These are phyloP conservation scores for Jimgerdemannia flammicorona DNA, from an alignment of 192 early-diverging fungal genomes.

Conservation along the genomic window DNA sequence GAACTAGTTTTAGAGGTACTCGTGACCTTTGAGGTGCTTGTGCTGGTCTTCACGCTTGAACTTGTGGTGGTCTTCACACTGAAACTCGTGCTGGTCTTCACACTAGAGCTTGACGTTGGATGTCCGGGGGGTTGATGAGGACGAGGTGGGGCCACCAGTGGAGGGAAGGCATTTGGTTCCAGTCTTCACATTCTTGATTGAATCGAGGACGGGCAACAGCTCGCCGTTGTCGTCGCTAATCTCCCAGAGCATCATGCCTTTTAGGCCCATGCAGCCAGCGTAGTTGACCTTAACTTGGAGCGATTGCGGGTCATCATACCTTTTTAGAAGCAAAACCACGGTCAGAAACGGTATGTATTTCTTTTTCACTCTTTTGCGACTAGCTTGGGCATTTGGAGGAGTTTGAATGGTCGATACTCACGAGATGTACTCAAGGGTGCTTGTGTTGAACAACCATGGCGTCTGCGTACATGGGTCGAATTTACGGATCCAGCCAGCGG, in stretches of 20 bases:
- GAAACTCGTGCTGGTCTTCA: background rate
- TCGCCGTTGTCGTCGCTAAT: slow-evolving; percentile 18
- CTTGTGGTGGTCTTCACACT: background rate
- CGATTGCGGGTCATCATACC: slow-evolving; percentile 24
- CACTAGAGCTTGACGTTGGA: background rate
- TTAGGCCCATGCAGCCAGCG: slow-evolving; percentile 12
- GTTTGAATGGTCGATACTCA: slow-evolving; percentile 17
- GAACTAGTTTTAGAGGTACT: background rate
- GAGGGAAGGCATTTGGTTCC: background rate
- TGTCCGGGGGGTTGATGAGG: slow-evolving; percentile 23
- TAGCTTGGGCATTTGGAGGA: too few relatives aligned
- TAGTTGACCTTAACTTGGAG: slow-evolving; percentile 19
- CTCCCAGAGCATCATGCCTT: slow-evolving; percentile 24
- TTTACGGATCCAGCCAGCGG: slow-evolving; percentile 41
- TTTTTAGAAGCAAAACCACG: background rate
- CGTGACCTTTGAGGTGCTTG: slow-evolving; percentile 4
- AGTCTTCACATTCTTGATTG: background rate
- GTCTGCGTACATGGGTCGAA: slow-evolving; percentile 51
- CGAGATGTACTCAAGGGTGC: slow-evolving; percentile 43
- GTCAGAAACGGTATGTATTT: too few relatives aligned
- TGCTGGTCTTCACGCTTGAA: slow-evolving; percentile 5
- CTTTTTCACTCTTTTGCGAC: too few relatives aligned
- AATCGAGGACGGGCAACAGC: slow-evolving; percentile 9
- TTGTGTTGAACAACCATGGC: slow-evolving; percentile 50
- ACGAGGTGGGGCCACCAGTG: background rate